Evolutionary conservation across 345 rosid genomes (phyloP), one percentile per base, ranked within the genome.

Genomic region (Camelina neglecta): DNA sequence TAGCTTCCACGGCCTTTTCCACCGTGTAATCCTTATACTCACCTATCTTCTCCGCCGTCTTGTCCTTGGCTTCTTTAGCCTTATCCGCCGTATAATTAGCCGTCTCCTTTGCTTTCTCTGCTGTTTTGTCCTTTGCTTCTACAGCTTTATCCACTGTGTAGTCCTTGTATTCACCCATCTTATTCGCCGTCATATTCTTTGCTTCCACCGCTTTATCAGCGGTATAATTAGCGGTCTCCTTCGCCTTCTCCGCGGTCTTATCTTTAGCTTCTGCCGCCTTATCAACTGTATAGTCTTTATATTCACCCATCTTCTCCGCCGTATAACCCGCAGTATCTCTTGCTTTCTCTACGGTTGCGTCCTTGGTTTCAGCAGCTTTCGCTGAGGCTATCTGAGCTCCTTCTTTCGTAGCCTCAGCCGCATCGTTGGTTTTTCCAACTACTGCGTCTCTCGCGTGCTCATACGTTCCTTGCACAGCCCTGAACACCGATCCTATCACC

Each of bases 391-490:
- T 29, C 15, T 75, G 54, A 41, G 69, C 79, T 60, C 75, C 73
- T 62, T 75, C 60, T 39, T 6, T 67, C 4, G 76, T 64, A 0
- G 76, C 11, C 29, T 60, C 77, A 3, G 77, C 67, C 0, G 67
- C 67, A 0, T 65, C 47, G 2, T 58, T 16, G 18, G 18, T 75
- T 77, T 87, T 89, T 2, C 93, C 96, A 0, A 85, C 83, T 7
- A 84, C 86, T 0, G 84, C 91, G 1, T 84, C 93, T 63, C 83
- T 90, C 0, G 88, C 96, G 9, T 87, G 88, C 74, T 80, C 89
- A 47, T 75, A 77, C 0, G 91, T 89, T 38, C 79, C 90, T 5
- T 82, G 81, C 13, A 93, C 87, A 3, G 86, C 86, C 60, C 76
- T 80, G 21, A 90, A 53, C 63, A 93, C 82, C 0, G 88, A 85